Base-by-base conservation (phyloP, 129 eudicot species). In the Artemisia argyi region DNA sequence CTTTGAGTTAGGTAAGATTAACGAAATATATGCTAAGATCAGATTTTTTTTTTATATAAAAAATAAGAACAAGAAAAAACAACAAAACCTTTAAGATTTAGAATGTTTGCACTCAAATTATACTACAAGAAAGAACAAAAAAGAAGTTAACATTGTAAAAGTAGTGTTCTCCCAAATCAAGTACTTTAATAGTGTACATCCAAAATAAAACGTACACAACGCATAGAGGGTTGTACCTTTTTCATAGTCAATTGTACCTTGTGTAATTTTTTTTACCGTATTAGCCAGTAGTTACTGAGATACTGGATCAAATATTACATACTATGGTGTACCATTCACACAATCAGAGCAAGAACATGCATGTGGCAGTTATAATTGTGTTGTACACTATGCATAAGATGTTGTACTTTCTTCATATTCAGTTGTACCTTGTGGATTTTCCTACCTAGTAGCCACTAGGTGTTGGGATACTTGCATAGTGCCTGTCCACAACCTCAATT, bases 401-500 rank as follows among this genome's bases (percentile, higher is more conserved):
- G 44, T 7, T 68, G 60, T 68, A 68, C 60, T 1, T 22, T 15
- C 3, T 42, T 17, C 32, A 55, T 8, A 11, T 44, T 62, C 60
- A 28, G 53, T 67, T 76, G 61, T 74, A 54, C 32, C 32, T 15
- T 53, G n/a, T 52, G 26, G 56, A 42, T 54, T 32, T 39, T 74
- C 61, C 11, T 83, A 69, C 82, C 79, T 84, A 76, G 70, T 81
- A 85, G 68, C 90, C 88, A 17, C 48, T 78, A 53, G 82, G 77
- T 75, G 90, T 74, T 72, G 83, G 81, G 65, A 78, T 69, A 35
- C 90, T 83, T 77, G 90, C 95, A 76, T 92, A 85, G 39, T 89
- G 88, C 67, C 79, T 85, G 46, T 92, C 96, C 83, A 89, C 95
- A 54, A 85, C 95, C 70, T 93, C 96, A 72, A 92, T 90, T 30